A percentile compares a stretch with the other conserved stretches of the same genome.
These are phyloP conservation scores for Plasmodium gallinaceum DNA, from an alignment of 169 alveolate species.

Conservation along the genomic window DNA sequence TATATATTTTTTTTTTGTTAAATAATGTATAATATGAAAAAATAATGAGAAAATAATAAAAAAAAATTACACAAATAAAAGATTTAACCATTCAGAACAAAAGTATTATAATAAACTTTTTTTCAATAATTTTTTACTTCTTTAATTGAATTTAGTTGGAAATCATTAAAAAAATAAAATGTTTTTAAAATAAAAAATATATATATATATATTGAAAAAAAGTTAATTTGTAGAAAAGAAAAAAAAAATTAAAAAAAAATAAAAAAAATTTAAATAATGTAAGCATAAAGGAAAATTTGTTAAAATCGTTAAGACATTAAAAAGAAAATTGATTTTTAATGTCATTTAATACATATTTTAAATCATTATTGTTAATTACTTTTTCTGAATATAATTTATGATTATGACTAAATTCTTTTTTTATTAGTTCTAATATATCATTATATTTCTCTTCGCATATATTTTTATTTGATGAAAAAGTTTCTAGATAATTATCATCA, in stretches of 20 bases:
- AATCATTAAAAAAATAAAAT: no score
- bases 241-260: not conserved
- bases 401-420: conserved; percentile 15
- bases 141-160: no score
- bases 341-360: conserved; percentile 16
- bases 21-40: no score
- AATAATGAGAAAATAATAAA: no score
- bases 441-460: conserved; percentile 16
- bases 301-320: not conserved
- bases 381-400: conserved; percentile 29
- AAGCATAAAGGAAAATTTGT: not conserved
- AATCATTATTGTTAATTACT: conserved; percentile 3
- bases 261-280: not conserved
- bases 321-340: not conserved
- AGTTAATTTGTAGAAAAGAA: not conserved
- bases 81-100: no score
- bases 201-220: no score
- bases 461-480: not conserved
- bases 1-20: no score
- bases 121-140: no score
- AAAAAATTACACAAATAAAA: no score
- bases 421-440: conserved; percentile 18
- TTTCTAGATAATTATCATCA: conserved; percentile 14
- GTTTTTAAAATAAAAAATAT: no score
- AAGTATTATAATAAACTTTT: no score